Base-by-base conservation (phyloP, 805 yeast species). In the Kluyveromyces starmeri region DNA sequence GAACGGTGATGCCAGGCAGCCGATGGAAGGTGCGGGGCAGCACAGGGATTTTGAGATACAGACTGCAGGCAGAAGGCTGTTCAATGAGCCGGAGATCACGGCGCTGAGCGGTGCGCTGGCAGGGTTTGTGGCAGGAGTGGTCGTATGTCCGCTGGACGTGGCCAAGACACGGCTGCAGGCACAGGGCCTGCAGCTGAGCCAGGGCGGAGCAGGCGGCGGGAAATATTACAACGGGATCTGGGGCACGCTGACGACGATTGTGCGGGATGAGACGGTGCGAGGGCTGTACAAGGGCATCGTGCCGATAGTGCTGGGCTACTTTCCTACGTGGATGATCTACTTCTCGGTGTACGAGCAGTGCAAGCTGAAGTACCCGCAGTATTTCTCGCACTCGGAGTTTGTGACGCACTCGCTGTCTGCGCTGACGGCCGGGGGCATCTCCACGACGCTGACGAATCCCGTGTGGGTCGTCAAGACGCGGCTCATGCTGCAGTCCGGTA, bases 391-490 rank as follows among this genome's bases (percentile, higher is more conserved):
- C 36, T 50, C 50, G 31, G 67, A 58, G 25, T 60, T 59, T 45
- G 23, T 62, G 28, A 41, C 71, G 39, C 62, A 66, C 61, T 51
- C 64, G 12, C 46, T 64, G 34, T 62, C 75, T 35, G 96, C 98
- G 1, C 69, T 89, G 32, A 71, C 84, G 4, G 95, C 97, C 2
- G 98, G 98, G 19, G 75, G 83, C 37, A 74, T 78, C 6, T 82
- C 95, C 2, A 82, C 97, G 1, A 66, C 84, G 8, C 57, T 78
- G 7, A 89, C 95, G 0, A 92, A 92, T 55, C 98, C 98, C 8
- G 83, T 89, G 10, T 92, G 98, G 98, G 97, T 92, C 28, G 88
- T 92, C 20, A 92, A 92, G 55, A 92, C 98, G 1, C 66, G 98
- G 50, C 62, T 92, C 34, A 92, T 92, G 97, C 66, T 88, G 26